Base-by-base conservation (phyloP, 306 rosid genomes). In the Canavalia gladiata region DNA sequence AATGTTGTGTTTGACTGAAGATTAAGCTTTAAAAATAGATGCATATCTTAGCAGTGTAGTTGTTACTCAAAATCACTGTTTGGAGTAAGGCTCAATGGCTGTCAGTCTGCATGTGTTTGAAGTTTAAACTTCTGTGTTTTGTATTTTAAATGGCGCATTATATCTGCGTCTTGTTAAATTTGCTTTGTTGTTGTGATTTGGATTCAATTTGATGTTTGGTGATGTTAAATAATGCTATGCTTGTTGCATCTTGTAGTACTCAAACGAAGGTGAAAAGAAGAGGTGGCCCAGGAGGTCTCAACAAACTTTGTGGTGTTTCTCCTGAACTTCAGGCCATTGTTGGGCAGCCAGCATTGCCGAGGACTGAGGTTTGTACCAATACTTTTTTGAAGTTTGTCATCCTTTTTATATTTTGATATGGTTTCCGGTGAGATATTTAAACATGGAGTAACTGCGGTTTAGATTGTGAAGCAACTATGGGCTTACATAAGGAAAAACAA, bases 381-480 rank as follows among this genome's bases (percentile, higher is more conserved):
- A 46, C 25, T 18, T 54, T 54, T 50, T 72, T 31, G 5, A 72
- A 68, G 25, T 31, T 46, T 18, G 10, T 81, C 33, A 4, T 76
- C 49, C 6, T 18, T 46, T 52, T 80, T 54, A 6, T 52, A 56
- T 66, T 46, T 65, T 12, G 12, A 6, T 67, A 18, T 43, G 5
- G 72, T 65, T 81, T 69, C 12, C 42, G 25, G 73, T 25, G 31
- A 51, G 75, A 55, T 80, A 80, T 67, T 80, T 72, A 25, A 77
- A 47, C 75, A 31, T 42, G 8, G 29, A 68, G 13, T 29, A 64
- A 28, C 72, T 69, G 77, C 60, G 70, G 43, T 86, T 80, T 87
- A 93, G 97, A 93, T 93, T 82, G 97, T 93, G 80, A 93, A 83
- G 88, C 97, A 93, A 84, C 96, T 93, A 54, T 93, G 97, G 97